A percentile compares a stretch with the other conserved stretches of the same genome.
Conservation (phyloP, 1,284 basidiomycete species). For the Ceratobasidium sp. region DNA sequence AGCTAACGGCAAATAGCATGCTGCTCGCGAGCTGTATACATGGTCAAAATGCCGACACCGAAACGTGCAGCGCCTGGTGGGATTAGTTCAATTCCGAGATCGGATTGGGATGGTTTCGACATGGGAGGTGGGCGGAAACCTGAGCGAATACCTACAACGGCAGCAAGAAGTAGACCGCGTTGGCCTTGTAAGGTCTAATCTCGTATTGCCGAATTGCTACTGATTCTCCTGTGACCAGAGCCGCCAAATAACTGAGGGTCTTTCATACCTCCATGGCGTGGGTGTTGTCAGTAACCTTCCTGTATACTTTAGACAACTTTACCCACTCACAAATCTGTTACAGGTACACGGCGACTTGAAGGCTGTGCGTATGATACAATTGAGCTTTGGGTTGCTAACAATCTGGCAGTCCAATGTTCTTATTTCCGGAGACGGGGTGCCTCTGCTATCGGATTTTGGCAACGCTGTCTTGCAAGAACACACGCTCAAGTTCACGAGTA, state of each 20-base stretch:
- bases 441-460: slow-evolving; percentile 15
- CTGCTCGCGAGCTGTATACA: slow-evolving; percentile 15
- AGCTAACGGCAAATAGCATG: slow-evolving; percentile 3
- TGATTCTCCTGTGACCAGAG: not conserved
- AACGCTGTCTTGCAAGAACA: slow-evolving; percentile 1
- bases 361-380: not conserved
- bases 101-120: slow-evolving; percentile 4
- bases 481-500: slow-evolving; percentile 5
- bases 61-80: slow-evolving; percentile 1
- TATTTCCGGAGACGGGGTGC: not conserved
- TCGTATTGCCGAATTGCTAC: not conserved
- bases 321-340: not conserved
- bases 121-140: not conserved
- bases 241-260: not conserved
- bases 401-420: slow-evolving; percentile 2
- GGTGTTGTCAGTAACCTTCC: not conserved
- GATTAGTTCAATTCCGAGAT: slow-evolving; percentile 10
- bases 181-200: not conserved
- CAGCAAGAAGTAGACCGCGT: slow-evolving; percentile 19
- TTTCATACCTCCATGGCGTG: slow-evolving; percentile 12
- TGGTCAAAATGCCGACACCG: slow-evolving; percentile 23
- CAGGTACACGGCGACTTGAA: slow-evolving; percentile 39
- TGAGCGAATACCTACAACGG: slow-evolving; percentile 4
- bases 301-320: not conserved
- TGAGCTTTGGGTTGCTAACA: not conserved